These are phyloP conservation scores for Aspergillus thermomutatus DNA, from an alignment of 2,329 filamentous ascomycete genomes.

Conservation along the genomic window DNA sequence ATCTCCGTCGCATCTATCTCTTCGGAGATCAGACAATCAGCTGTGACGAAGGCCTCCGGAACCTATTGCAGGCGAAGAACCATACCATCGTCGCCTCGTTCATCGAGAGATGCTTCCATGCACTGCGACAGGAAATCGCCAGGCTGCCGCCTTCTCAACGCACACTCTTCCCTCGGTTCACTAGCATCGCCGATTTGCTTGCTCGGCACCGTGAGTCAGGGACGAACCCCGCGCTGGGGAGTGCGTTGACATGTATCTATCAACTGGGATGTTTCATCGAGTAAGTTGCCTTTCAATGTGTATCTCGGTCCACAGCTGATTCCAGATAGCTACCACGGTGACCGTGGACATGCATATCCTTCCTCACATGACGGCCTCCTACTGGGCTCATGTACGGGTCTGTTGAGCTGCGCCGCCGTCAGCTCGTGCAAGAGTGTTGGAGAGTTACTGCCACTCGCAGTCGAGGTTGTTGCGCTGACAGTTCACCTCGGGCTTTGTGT, in stretches of 20 bases:
- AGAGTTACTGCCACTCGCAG: constrained; percentile 40
- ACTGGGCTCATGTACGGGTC: constrained; percentile 43
- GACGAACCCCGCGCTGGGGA: constrained; percentile 41
- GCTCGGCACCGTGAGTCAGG: constrained; percentile 30
- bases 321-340: constrained; percentile 37
- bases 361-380: constrained; percentile 34
- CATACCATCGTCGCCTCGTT: constrained; percentile 41
- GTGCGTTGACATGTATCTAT: constrained; percentile 42
- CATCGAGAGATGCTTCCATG: constrained; percentile 42
- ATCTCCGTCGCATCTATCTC: constrained; percentile 38
- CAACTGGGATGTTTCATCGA: constrained; percentile 44
- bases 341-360: constrained; percentile 41
- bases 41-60: constrained; percentile 40
- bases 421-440: constrained; percentile 39
- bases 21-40: constrained; percentile 47
- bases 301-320: constrained; percentile 10
- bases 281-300: constrained; percentile 27
- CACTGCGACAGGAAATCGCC: constrained; percentile 40
- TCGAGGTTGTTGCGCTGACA: constrained; percentile 43
- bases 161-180: constrained; percentile 38
- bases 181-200: constrained; percentile 37
- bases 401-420: constrained; percentile 40
- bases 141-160: constrained; percentile 33
- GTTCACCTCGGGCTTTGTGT: constrained; percentile 44
- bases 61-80: constrained; percentile 41